A percentile compares a stretch with the other conserved stretches of the same genome.
Conservation (phyloP, 306 rosid genomes). For the Clitoria ternatea region DNA sequence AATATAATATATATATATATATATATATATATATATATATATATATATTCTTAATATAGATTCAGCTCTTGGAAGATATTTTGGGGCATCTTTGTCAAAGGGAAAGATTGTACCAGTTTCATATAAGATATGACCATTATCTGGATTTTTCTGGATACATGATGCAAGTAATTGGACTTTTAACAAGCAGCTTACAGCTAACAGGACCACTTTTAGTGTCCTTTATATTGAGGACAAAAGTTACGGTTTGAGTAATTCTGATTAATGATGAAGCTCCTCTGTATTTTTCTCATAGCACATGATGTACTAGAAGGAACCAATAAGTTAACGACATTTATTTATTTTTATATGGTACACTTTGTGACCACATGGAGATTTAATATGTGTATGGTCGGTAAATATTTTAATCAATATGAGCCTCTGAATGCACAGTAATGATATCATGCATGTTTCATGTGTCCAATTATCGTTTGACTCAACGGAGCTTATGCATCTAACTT, state of each 20-base stretch:
- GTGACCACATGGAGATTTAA: constrained; percentile 8
- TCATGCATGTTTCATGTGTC: constrained; percentile 11
- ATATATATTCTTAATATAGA: not conserved
- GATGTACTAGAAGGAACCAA: not conserved
- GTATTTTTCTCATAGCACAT: constrained; percentile 1
- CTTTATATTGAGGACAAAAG: constrained; percentile 24
- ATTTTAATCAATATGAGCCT: not conserved
- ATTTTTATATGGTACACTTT: not conserved
- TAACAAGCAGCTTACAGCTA: constrained; percentile 27
- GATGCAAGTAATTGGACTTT: not conserved
- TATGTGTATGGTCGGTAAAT: constrained; percentile 16
- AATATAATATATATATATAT: no score
- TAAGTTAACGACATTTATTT: not conserved
- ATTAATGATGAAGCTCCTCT: constrained; percentile 2
- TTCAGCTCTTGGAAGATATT: constrained; percentile 19
- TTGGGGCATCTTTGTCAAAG: constrained; percentile 23
- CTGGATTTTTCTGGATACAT: constrained; percentile 28
- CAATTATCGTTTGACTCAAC: not conserved
- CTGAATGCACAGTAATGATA: not conserved
- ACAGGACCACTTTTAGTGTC: not conserved
- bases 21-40: no score
- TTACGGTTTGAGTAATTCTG: not conserved
- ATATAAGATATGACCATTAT: not conserved
- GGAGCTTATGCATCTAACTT: no score
- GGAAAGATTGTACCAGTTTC: not conserved